Evolutionary conservation across 2,329 filamentous ascomycete genomes (phyloP).

Genomic region (Cryphonectria japonica): DNA sequence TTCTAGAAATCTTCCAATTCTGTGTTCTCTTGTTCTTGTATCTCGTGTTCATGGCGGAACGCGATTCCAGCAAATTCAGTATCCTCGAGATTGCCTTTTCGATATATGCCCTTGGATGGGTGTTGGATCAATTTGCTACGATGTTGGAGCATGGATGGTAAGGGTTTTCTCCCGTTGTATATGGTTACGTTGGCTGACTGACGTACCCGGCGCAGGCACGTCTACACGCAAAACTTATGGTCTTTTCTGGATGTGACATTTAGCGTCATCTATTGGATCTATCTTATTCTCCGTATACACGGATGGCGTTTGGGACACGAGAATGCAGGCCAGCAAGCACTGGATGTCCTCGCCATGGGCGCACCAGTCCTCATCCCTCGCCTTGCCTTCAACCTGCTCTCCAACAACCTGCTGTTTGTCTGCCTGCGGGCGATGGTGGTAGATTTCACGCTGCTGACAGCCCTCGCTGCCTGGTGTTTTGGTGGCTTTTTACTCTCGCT

Average conservation of each 20-base stretch:
- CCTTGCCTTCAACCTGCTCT: constrained; percentile 80
- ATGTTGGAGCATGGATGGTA: constrained; percentile 74
- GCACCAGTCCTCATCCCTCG: constrained; percentile 79
- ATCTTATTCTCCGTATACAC: constrained; percentile 69
- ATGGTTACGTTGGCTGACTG: constrained; percentile 45
- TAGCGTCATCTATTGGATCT: constrained; percentile 69
- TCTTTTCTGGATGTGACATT: constrained; percentile 84
- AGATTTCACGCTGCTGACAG: constrained; percentile 78
- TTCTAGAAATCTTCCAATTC: constrained; percentile 77
- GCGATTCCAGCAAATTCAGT: constrained; percentile 61
- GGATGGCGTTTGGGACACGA: constrained; percentile 57
- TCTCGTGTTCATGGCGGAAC: constrained; percentile 70
- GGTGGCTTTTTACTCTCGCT: constrained; percentile 79
- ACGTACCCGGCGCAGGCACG: constrained; percentile 56
- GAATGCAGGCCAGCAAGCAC: constrained; percentile 64
- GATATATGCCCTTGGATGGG: constrained; percentile 78
- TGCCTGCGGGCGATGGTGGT: constrained; percentile 83
- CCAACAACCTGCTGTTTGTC: constrained; percentile 83
- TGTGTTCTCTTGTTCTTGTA: constrained; percentile 70
- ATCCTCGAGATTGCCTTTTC: constrained; percentile 68
- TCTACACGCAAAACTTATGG: constrained; percentile 88
- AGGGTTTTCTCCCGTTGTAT: constrained; percentile 29
- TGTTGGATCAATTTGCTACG: constrained; percentile 75
- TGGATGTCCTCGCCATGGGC: constrained; percentile 78
- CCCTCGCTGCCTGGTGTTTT: constrained; percentile 78